phyloP scores from a whole-genome alignment of 78 protist species.

The Dictyostelium capitatum region DNA sequence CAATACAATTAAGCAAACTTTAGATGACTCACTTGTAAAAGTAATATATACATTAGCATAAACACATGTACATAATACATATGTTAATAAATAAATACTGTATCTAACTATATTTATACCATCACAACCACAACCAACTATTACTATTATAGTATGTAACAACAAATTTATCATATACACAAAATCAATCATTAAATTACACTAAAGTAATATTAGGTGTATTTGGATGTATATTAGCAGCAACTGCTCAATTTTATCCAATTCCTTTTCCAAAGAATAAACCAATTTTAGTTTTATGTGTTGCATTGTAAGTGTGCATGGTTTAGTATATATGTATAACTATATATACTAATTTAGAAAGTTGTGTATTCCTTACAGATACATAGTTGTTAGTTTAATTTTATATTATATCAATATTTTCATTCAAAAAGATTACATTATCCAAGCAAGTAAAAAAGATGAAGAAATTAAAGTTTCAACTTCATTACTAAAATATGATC shows the following conservation, averaged over 20 bases:
- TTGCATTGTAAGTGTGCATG: slow-evolving; percentile 32
- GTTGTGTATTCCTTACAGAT: slow-evolving; percentile 26
- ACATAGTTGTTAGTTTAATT: slow-evolving; percentile 22
- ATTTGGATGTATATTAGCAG: slow-evolving; percentile 64
- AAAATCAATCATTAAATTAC: slow-evolving; percentile 51
- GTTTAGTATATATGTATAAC: not conserved
- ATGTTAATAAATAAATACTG: too few relatives aligned
- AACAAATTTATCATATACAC: slow-evolving; percentile 9
- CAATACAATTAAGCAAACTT: slow-evolving; percentile 42
- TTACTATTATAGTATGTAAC: slow-evolving; percentile 18
- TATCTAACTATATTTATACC: not conserved
- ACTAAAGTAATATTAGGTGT: slow-evolving; percentile 48
- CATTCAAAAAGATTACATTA: slow-evolving; percentile 64
- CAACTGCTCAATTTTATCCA: slow-evolving; percentile 72
- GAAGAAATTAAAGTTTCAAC: slow-evolving; percentile 19
- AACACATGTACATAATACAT: not conserved
- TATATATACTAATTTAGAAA: not conserved
- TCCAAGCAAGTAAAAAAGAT: slow-evolving; percentile 19
- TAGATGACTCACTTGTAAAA: slow-evolving; percentile 67
- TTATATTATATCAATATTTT: slow-evolving; percentile 53
- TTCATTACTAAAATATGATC: slow-evolving; percentile 41
- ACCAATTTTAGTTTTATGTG: slow-evolving; percentile 69
- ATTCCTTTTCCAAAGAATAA: slow-evolving; percentile 77
- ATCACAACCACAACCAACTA: too few relatives aligned
- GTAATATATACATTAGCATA: not conserved